Conservation (phyloP, 768 basidiomycete genomes). For the Leccinum uliginosum region DNA sequence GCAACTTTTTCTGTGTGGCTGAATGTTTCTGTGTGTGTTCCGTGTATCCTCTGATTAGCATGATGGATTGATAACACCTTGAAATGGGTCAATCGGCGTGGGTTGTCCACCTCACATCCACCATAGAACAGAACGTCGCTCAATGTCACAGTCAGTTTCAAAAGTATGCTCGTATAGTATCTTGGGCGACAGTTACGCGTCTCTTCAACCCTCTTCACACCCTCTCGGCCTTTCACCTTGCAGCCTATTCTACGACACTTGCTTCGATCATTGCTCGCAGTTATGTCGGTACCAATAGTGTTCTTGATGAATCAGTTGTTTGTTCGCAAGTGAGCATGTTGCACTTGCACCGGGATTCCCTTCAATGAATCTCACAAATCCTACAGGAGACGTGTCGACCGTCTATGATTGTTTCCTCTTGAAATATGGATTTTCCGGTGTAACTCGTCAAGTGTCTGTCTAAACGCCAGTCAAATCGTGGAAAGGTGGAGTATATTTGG, state of each 20-base stretch:
- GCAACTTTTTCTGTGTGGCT: neutral
- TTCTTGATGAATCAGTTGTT: neutral
- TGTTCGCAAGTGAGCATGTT: neutral
- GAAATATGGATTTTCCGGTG: slow-evolving; percentile 3
- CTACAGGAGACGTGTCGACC: neutral
- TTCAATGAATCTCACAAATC: neutral
- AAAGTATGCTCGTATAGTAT: neutral
- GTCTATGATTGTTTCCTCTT: slow-evolving; percentile 7
- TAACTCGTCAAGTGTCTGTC: neutral
- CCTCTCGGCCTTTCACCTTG: neutral
- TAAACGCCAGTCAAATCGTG: neutral
- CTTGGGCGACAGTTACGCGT: neutral
- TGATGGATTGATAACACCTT: neutral
- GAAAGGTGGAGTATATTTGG: slow-evolving; percentile 17
- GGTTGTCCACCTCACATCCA: neutral
- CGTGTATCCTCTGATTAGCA: too few relatives aligned
- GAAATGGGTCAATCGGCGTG: neutral
- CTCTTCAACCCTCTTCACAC: neutral
- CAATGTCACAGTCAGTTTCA: neutral
- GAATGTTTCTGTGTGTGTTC: neutral
- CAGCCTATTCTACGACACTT: neutral
- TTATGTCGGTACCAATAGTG: neutral
- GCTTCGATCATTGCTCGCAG: neutral
- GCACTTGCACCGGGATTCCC: neutral
- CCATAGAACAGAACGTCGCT: neutral